phyloP scores from a whole-genome alignment of 257 asterid genomes.

The Jasminum sambac region DNA sequence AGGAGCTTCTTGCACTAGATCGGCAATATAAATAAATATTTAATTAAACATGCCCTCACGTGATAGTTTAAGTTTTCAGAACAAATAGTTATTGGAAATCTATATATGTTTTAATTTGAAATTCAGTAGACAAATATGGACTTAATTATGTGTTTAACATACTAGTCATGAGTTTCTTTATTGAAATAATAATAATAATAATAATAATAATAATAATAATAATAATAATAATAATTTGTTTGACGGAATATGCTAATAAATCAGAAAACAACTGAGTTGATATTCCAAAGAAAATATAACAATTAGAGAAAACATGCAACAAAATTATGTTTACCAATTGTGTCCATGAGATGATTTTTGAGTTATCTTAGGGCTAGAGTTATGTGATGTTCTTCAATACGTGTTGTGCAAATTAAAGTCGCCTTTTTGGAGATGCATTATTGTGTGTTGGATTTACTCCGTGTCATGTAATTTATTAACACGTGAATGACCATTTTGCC shows the following conservation, averaged over 20 bases:
- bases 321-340: too few relatives aligned
- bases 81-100: background rate
- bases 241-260: too few relatives aligned
- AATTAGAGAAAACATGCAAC: too few relatives aligned
- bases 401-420: background rate
- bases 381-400: background rate
- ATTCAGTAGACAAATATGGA: background rate
- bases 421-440: too few relatives aligned
- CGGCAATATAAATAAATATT: background rate
- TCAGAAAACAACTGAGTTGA: background rate
- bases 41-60: background rate
- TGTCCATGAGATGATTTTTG: background rate
- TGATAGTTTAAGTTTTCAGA: background rate
- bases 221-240: too few relatives aligned
- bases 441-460: too few relatives aligned
- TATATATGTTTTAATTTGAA: background rate
- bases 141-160: background rate
- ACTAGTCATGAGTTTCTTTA: background rate
- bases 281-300: too few relatives aligned
- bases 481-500: too few relatives aligned
- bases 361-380: background rate
- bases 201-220: too few relatives aligned
- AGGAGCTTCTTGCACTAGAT: too few relatives aligned
- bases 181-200: too few relatives aligned
- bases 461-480: too few relatives aligned